Evolutionary conservation across 441 rosid genomes (phyloP).

Genomic region (Brassica hybrid): DNA sequence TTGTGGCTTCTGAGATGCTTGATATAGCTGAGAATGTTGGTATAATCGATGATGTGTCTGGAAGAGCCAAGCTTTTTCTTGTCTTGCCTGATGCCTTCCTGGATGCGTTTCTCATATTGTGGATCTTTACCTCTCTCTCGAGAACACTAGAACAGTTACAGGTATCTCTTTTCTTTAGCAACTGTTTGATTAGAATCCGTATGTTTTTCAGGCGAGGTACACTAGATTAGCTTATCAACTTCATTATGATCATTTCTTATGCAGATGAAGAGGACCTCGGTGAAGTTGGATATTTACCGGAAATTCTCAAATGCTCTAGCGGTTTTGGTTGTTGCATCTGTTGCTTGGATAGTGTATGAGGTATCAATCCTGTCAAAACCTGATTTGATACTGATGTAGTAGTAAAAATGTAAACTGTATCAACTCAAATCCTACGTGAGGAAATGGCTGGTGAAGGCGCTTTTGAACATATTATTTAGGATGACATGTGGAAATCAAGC

Average conservation of each 20-base stretch:
- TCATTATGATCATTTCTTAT: slow-evolving; percentile 20
- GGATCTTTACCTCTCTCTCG: slow-evolving; percentile 86
- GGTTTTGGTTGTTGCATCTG: slow-evolving; percentile 81
- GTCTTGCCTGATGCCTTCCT: slow-evolving; percentile 92
- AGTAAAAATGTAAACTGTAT: neutral
- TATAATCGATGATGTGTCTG: slow-evolving; percentile 80
- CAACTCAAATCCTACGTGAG: slow-evolving; percentile 3
- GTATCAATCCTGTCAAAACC: slow-evolving; percentile 51
- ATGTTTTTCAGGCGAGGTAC: slow-evolving; percentile 13
- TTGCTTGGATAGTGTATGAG: slow-evolving; percentile 91
- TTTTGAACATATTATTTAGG: neutral
- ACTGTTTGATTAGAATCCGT: neutral
- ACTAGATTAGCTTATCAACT: slow-evolving; percentile 23
- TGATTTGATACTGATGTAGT: slow-evolving; percentile 1
- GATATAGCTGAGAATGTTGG: slow-evolving; percentile 90
- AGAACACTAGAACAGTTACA: slow-evolving; percentile 85
- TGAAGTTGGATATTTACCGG: slow-evolving; percentile 88
- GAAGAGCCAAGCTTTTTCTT: slow-evolving; percentile 86
- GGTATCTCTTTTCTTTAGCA: slow-evolving; percentile 50
- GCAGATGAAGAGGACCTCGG: slow-evolving; percentile 84
- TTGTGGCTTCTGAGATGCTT: slow-evolving; percentile 88
- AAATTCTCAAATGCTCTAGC: slow-evolving; percentile 93
- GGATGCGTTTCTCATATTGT: slow-evolving; percentile 89
- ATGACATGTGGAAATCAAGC: neutral
- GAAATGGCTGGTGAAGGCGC: slow-evolving; percentile 5